phyloP scores from a whole-genome alignment of 257 asterid genomes.

The Prunella vulgaris region DNA sequence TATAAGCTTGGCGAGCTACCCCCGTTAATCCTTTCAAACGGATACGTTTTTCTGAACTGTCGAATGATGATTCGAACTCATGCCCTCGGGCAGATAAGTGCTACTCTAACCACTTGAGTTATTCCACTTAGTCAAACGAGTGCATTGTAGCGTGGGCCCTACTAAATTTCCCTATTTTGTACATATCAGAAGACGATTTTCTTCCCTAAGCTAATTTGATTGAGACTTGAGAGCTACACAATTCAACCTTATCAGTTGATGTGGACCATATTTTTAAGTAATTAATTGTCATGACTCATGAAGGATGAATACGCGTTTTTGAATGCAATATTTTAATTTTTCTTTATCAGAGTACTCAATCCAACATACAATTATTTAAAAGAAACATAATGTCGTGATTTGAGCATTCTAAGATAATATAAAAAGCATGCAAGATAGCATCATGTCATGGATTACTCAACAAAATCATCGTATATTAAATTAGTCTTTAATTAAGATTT shows the following conservation, averaged over 20 bases:
- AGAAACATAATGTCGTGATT: slow-evolving; percentile 4
- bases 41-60: too few species aligned
- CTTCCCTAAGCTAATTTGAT: not conserved
- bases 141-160: not conserved
- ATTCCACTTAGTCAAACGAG: too few species aligned
- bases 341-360: slow-evolving; percentile 13
- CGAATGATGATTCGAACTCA: too few species aligned
- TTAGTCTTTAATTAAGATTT: not conserved
- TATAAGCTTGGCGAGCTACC: not conserved
- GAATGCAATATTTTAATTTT: slow-evolving; percentile 18
- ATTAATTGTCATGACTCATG: slow-evolving; percentile 14
- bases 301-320: slow-evolving; percentile 33
- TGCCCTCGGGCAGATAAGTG: too few species aligned
- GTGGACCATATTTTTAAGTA: slow-evolving; percentile 36
- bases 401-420: not conserved
- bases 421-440: slow-evolving; percentile 12
- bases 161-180: not conserved
- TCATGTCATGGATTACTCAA: not conserved
- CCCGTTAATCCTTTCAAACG: too few species aligned
- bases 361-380: slow-evolving; percentile 5
- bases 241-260: slow-evolving; percentile 19
- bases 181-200: not conserved
- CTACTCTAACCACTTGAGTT: too few species aligned
- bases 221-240: slow-evolving; percentile 10
- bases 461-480: not conserved